Base-by-base conservation (phyloP, 805 yeast species). In the Candida nemodendra region DNA sequence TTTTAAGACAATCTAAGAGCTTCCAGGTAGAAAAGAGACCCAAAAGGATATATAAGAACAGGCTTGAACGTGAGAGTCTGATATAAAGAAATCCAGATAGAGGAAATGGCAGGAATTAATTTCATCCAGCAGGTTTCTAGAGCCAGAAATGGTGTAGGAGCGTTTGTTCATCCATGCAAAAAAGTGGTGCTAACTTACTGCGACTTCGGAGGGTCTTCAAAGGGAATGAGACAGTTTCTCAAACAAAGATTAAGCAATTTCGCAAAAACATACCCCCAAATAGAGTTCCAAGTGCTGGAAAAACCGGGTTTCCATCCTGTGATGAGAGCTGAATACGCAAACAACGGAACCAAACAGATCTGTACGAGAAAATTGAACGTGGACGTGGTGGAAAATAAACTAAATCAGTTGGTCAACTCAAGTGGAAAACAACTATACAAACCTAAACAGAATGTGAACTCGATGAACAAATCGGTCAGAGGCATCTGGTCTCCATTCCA, bases 401-500 rank as follows among this genome's bases (percentile, higher is more conserved):
- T 89, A 39, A 65, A 74, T 17, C 69, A 84, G 32, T 64, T 84
- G 53, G 68, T 76, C 44, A 84, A 81, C 57, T 68, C 89, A 18
- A 74, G 84, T 32, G 97, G 97, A 35, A 72, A 66, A 22, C 66
- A 67, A 40, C 57, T 82, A 36, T 62, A 67, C 48, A 80, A 79
- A 54, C 84, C 84, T 61, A 78, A 69, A 50, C 80, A 85, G 57
- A 83, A 87, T 41, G 98, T 93, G 24, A 76, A 79, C 62, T 82
- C 95, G 28, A 64, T 74, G 45, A 93, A 91, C 59, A 76, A 74
- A 38, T 80, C 95, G 39, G 89, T 91, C 13, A 84, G 99, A 72
- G 99, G 99, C 56, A 74, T 93, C 33, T 93, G 99, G 99, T 89
- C 97, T 31, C 99, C 99, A 41, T 72, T 91, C 69, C 96, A 90